These are phyloP conservation scores for Melampsora occidentalis DNA, from an alignment of 1,284 basidiomycete species.

Conservation along the genomic window DNA sequence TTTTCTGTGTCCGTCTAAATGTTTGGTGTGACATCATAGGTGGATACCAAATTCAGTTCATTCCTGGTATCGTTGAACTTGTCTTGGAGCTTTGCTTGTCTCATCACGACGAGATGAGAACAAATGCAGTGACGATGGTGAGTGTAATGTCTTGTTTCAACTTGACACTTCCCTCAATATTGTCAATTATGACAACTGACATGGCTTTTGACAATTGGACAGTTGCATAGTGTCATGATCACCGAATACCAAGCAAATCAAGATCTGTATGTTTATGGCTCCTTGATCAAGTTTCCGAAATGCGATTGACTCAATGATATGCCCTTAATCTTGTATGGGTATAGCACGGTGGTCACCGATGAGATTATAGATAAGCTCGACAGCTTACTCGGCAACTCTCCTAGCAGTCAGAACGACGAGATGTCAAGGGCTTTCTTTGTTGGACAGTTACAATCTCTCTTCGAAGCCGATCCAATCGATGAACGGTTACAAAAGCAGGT, in stretches of 20 bases:
- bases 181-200: background rate
- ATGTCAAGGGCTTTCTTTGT: conserved; percentile 76
- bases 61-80: conserved; percentile 77
- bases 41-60: conserved; percentile 53
- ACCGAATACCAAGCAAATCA: conserved; percentile 34
- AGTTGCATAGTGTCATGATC: conserved; percentile 42
- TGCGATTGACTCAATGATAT: too few species aligned
- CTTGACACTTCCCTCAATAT: background rate
- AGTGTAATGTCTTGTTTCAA: background rate
- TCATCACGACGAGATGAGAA: conserved; percentile 86
- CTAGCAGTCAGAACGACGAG: conserved; percentile 57
- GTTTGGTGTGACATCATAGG: background rate
- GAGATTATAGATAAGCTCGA: conserved; percentile 93
- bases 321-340: conserved; percentile 46
- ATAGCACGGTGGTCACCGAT: conserved; percentile 64
- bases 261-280: conserved; percentile 23
- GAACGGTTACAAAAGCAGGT: conserved; percentile 73
- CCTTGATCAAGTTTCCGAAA: too few species aligned
- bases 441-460: conserved; percentile 80
- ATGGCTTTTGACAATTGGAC: background rate
- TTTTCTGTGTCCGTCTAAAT: background rate
- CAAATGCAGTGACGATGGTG: conserved; percentile 66
- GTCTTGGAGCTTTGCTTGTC: conserved; percentile 90
- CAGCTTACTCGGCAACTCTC: conserved; percentile 71
- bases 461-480: conserved; percentile 74